Evolutionary conservation across 1,284 basidiomycete species (phyloP).

Genomic region (Cutaneotrichosporon spelunceum): DNA sequence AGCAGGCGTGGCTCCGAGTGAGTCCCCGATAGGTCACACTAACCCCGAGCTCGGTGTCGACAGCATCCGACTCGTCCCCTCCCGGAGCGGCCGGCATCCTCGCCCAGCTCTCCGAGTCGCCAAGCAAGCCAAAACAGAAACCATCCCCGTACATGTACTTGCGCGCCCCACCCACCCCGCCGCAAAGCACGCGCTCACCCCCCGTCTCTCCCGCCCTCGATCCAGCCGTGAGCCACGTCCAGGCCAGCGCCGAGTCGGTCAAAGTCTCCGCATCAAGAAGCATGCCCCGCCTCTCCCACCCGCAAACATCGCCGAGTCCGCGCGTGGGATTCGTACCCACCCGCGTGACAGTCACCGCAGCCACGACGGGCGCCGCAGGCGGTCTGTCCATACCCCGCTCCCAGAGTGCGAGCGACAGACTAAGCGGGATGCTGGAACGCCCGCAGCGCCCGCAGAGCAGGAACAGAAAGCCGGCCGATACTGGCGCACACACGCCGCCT

Average conservation of each 20-base stretch:
- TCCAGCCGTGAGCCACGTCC: not conserved
- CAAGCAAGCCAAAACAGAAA: not conserved
- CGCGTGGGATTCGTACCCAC: not conserved
- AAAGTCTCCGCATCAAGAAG: not conserved
- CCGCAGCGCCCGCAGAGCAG: not conserved
- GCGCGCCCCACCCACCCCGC: not conserved
- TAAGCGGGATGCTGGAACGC: constrained; percentile 1
- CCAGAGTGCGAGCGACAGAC: constrained; percentile 1
- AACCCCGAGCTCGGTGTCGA: not conserved
- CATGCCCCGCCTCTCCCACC: not conserved
- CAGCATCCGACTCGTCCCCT: not conserved
- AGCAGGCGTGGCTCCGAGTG: not conserved
- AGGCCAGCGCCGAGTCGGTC: not conserved
- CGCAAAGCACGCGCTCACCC: not conserved
- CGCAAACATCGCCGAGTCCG: not conserved
- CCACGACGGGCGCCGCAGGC: not conserved
- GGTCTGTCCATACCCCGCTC: not conserved
- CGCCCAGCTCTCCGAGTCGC: not conserved
- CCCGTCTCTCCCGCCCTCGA: not conserved
- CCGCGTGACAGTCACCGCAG: not conserved
- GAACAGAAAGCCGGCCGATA: not conserved
- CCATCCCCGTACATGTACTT: not conserved
- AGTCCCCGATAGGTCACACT: not conserved
- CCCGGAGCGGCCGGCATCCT: not conserved
- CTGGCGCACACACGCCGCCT: not conserved